phyloP scores from a whole-genome alignment of 805 yeast species.

The Candida insectorum region DNA sequence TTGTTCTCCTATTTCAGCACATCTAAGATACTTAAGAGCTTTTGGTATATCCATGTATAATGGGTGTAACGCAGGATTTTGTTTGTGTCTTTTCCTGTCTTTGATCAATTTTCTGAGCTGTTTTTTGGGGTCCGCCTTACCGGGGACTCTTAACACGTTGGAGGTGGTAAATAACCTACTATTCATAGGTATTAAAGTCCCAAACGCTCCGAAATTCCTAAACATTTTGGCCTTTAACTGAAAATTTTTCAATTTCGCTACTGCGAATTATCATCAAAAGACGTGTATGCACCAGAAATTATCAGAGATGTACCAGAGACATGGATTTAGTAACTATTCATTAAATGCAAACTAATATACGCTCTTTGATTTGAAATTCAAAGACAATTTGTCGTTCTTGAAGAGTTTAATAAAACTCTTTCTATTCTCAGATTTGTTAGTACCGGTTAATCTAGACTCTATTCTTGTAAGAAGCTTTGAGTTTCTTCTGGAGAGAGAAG shows the following conservation, averaged over 20 bases:
- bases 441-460: conserved; percentile 5
- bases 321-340: no score
- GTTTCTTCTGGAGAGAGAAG: conserved; percentile 6
- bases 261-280: background rate
- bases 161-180: conserved; percentile 3
- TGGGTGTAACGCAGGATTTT: conserved; percentile 49
- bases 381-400: conserved; percentile 15
- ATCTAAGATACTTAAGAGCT: conserved; percentile 78
- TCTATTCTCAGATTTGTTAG: conserved; percentile 7
- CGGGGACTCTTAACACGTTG: conserved; percentile 2
- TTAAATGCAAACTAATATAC: no score
- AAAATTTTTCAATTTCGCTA: background rate
- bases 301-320: background rate
- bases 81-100: conserved; percentile 23
- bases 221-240: background rate
- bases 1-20: conserved; percentile 87
- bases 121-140: conserved; percentile 14
- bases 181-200: no score
- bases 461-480: conserved; percentile 5
- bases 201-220: no score
- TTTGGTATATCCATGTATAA: conserved; percentile 66
- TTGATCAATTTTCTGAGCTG: conserved; percentile 22
- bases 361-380: conserved; percentile 17
- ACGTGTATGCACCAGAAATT: background rate
- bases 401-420: conserved; percentile 15